Evolutionary conservation across 2,329 filamentous ascomycete species (phyloP).

Genomic region (Alternaria rosae): DNA sequence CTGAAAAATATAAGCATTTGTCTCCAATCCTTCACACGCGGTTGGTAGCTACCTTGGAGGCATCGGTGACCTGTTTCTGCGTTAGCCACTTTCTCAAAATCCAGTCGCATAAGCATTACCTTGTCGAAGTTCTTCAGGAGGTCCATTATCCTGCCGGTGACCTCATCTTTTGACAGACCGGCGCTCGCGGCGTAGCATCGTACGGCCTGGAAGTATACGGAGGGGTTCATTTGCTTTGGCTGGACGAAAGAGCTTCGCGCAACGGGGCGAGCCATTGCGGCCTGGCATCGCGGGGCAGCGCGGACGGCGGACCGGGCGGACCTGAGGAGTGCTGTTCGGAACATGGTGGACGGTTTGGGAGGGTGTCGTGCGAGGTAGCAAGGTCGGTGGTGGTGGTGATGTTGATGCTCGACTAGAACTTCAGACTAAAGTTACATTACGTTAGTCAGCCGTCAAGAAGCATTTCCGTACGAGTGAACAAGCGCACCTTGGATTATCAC

Average conservation of each 20-base stretch:
- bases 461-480: constrained; percentile 2
- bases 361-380: constrained; percentile 30
- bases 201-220: constrained; percentile 71
- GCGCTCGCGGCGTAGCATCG: constrained; percentile 87
- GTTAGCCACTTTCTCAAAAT: constrained; percentile 36
- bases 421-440: constrained; percentile 26
- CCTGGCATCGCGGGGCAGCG: constrained; percentile 52
- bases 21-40: neutral
- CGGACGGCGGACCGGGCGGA: constrained; percentile 66
- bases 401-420: constrained; percentile 33
- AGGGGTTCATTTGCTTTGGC: constrained; percentile 66
- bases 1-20: constrained; percentile 58
- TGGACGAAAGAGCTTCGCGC: constrained; percentile 68
- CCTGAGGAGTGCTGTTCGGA: constrained; percentile 85
- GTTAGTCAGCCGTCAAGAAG: constrained; percentile 22
- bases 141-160: constrained; percentile 90
- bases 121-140: constrained; percentile 97
- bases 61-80: constrained; percentile 65
- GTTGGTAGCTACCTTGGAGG: constrained; percentile 60
- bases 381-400: constrained; percentile 36
- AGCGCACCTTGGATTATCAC: constrained; percentile 4
- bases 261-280: constrained; percentile 66
- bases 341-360: constrained; percentile 68
- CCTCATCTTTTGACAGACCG: constrained; percentile 80
- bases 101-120: constrained; percentile 60